phyloP scores from a whole-genome alignment of 305 asterid species.

The Fraxinus angustifolia region DNA sequence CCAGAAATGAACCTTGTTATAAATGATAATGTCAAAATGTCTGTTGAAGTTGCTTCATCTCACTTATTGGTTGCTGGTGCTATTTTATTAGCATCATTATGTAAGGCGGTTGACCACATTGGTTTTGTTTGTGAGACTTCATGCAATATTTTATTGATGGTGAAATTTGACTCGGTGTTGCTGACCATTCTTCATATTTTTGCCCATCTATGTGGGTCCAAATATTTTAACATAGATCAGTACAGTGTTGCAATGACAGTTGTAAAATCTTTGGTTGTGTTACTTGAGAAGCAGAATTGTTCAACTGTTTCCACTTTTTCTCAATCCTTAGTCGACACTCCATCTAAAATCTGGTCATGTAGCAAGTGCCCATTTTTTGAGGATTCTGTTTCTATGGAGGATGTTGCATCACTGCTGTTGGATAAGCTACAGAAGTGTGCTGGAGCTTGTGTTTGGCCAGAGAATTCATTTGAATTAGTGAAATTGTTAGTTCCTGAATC shows the following conservation, averaged over 20 bases:
- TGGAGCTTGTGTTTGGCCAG: conserved; percentile 28
- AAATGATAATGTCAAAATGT: conserved; percentile 35
- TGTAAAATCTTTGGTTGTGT: conserved; percentile 61
- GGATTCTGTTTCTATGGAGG: conserved; percentile 52
- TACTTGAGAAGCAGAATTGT: conserved; percentile 47
- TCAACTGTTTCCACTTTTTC: conserved; percentile 24
- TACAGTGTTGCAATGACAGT: conserved; percentile 54
- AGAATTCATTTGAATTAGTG: conserved; percentile 28
- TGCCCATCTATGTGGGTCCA: conserved; percentile 63
- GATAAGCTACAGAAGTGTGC: conserved; percentile 53
- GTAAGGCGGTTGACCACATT: conserved; percentile 58
- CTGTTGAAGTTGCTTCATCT: conserved; percentile 50
- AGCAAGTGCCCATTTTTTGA: conserved; percentile 64
- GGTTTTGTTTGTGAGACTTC: conserved; percentile 81
- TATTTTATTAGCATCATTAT: conserved; percentile 62
- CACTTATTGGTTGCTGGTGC: conserved; percentile 56
- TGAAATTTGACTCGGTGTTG: conserved; percentile 33
- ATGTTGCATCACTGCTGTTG: conserved; percentile 50
- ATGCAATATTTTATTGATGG: conserved; percentile 47
- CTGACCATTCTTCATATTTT: conserved; percentile 70
- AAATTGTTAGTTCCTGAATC: conserved; percentile 24
- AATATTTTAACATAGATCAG: conserved; percentile 48
- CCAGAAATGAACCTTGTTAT: conserved; percentile 38
- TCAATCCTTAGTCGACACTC: conserved; percentile 24
- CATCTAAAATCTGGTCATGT: conserved; percentile 39